phyloP scores from a whole-genome alignment of 2,329 filamentous ascomycete species.

The Aspergillus sp. region DNA sequence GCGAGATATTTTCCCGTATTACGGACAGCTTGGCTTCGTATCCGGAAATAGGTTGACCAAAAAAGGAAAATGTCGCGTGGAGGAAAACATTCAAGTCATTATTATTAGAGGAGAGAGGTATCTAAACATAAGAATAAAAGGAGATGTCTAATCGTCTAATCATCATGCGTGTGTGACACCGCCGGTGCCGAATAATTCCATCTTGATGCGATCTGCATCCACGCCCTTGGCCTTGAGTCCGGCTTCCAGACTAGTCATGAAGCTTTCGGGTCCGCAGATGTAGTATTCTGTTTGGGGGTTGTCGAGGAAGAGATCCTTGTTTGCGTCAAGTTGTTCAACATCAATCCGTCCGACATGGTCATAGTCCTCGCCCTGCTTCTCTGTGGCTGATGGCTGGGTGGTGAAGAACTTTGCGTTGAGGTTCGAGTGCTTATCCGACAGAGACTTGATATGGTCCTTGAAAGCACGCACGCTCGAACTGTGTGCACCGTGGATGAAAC shows the following conservation, averaged over 20 bases:
- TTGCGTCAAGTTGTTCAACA: conserved; percentile 51
- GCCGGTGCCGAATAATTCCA: conserved; percentile 66
- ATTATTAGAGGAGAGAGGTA: too few relatives aligned
- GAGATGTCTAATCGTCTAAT: background rate
- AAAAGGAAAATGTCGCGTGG: too few relatives aligned
- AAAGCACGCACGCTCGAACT: conserved; percentile 48
- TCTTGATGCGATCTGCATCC: conserved; percentile 52
- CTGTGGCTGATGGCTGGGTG: conserved; percentile 42
- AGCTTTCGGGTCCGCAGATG: conserved; percentile 64
- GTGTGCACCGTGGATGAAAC: conserved; percentile 57
- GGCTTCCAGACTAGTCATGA: conserved; percentile 60
- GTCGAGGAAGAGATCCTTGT: conserved; percentile 52
- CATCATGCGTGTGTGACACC: conserved; percentile 18
- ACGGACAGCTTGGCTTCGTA: too few relatives aligned
- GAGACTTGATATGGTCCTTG: conserved; percentile 45
- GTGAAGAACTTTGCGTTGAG: conserved; percentile 57
- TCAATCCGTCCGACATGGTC: conserved; percentile 56
- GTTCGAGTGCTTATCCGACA: conserved; percentile 41
- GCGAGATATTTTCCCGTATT: too few relatives aligned
- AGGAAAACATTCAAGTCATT: too few relatives aligned
- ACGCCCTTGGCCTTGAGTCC: conserved; percentile 56
- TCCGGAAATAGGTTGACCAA: too few relatives aligned
- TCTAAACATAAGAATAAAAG: too few relatives aligned
- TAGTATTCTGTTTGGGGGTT: conserved; percentile 60
- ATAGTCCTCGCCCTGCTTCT: conserved; percentile 54